Evolutionary conservation across 208 protist genomes (phyloP), one percentile per base, ranked within the genome.

Genomic region (Crithidia sp.): DNA sequence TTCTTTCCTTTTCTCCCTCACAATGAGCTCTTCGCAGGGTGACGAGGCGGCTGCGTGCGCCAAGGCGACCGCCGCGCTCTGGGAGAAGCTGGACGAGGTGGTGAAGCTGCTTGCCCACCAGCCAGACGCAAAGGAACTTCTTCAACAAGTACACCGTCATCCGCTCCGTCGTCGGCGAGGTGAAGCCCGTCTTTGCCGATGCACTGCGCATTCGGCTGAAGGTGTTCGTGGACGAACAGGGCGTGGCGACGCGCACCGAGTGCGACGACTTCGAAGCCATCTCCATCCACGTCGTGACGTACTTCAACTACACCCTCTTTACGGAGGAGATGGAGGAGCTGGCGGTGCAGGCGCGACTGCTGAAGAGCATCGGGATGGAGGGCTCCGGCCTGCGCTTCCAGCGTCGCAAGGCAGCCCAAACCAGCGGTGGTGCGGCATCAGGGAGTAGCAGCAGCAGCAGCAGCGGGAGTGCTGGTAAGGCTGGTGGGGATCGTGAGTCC

Each of bases 221-320:
- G 49, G 77, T 84, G 41, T 79, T 79, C 74, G 57, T 69, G 41
- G 71, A 76, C 16, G 76, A 81, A 53, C 71, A 81, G 13, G 53
- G 52, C 9, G 53, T 79, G 10, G 58, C 60, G 5, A 40, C 41
- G 2, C 44, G 47, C 17, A 53, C 71, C 12, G 79, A 85, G 52
- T 56, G 55, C 45, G 85, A 90, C 68, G 63, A 68, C 44, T 61
- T 72, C 28, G 82, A 90, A n/a, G 55, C 73, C 40, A 56, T 77
- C 43, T 74, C 76, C 17, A 37, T 85, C 17, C 85, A 90, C 76
- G 68, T 87, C 41, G 79, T 90, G 49, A 72, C 69, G 17, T 90
- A 90, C 68, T 86, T 72, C 54, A 83, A 71, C 71, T 80, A 64
- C 62, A 81, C 57, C 59, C 69, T 52, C 17, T 74, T 62, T 37